Base-by-base conservation (phyloP, 768 basidiomycete genomes). In the Clavulina sp. region DNA sequence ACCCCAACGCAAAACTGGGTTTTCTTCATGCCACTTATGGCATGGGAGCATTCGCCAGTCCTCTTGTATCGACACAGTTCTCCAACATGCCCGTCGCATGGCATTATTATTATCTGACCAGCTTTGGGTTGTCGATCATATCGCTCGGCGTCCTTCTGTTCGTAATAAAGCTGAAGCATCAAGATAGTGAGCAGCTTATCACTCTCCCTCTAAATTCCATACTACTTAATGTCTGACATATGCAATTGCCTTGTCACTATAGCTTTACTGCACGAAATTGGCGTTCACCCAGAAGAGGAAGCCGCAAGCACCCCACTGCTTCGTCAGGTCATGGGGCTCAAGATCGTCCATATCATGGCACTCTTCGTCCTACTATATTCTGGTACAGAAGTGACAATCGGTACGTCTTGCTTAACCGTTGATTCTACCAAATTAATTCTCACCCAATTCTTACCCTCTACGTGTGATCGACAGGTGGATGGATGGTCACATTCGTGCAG, bases 51-150 rank as follows among this genome's bases (percentile, higher is more conserved):
- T 61, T 68, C 31, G 55, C 61, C 32, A 60, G 85, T 0, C 88
- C 89, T 2, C 70, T 92, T 16, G 76, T 81, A 0, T 73, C 87
- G 0, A 92, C 89, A 0, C 82, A 87, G 52, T 91, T 92, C 57
- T 70, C 83, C 0, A 74, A 76, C 51, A 58, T 75, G 23, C 62
- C 57, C 0, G n/a, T 41, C 4, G 70, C 66, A 30, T 89, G 86
- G 87, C 82, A 78, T 0, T 80, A 81, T 61, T 81, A 89, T 61
- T 91, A 78, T 59, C 69, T 88, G 5, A 67, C 67, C 1, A 84
- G 84, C 0, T 64, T 88, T 0, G 80, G 76, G 1, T 56, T 91
- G n/a, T 76, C 82, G 0, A 50, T 76, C 18, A 56, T 67, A n/a
- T n/a, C n/a, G n/a, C n/a, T n/a, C n/a, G n/a, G n/a, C n/a, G n/a